Evolutionary conservation across 495 filamentous ascomycete species (phyloP).

Genomic region (Neurospora sp.): DNA sequence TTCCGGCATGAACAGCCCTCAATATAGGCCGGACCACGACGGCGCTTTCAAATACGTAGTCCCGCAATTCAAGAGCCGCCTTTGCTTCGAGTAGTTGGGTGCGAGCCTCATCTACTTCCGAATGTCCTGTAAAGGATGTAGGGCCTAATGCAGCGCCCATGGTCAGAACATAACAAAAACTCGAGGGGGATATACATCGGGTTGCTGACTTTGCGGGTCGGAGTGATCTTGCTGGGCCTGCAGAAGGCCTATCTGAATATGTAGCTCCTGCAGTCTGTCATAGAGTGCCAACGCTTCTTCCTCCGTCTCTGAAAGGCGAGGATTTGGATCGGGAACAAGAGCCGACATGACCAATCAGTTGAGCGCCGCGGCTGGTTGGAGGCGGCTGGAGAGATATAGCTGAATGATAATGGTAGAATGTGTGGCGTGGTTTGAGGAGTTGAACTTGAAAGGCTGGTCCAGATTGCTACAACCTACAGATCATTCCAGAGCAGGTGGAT

Average conservation of each 20-base stretch:
- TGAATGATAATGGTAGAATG: neutral
- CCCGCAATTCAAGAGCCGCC: conserved; percentile 54
- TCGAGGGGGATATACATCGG: neutral
- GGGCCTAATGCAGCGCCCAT: neutral
- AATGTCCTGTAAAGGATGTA: neutral
- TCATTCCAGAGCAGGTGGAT: neutral
- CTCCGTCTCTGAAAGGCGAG: conserved; percentile 37
- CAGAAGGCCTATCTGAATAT: conserved; percentile 58
- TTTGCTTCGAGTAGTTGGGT: conserved; percentile 58
- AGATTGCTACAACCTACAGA: neutral
- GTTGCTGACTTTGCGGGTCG: conserved; percentile 1
- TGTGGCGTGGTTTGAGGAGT: neutral
- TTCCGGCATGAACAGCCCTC: conserved; percentile 64
- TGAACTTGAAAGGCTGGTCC: neutral
- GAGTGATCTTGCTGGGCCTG: conserved; percentile 34
- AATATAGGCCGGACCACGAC: conserved; percentile 63
- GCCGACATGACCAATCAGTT: neutral
- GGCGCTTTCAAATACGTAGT: conserved; percentile 54
- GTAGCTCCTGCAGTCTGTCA: conserved; percentile 57
- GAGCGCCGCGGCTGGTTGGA: neutral
- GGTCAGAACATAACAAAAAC: neutral
- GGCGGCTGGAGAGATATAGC: neutral
- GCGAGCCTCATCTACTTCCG: conserved; percentile 45
- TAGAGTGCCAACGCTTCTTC: conserved; percentile 54
- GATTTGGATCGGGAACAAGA: neutral